phyloP scores from a whole-genome alignment of 768 basidiomycete genomes.

The Rhodotorula diobovata region DNA sequence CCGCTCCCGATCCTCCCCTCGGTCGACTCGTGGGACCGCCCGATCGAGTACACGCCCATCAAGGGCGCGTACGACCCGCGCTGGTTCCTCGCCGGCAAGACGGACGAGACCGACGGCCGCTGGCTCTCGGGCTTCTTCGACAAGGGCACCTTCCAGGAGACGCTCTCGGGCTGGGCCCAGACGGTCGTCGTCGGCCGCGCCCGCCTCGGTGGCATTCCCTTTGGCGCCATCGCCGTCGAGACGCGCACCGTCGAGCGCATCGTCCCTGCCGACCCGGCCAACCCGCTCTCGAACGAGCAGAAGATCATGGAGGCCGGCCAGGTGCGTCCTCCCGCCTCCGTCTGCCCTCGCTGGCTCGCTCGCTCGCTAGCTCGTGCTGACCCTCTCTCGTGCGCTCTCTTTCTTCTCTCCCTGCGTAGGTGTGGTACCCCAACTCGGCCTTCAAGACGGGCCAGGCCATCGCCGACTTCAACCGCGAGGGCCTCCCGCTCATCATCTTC shows the following conservation, averaged over 20 bases:
- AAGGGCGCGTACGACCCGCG: constrained; percentile 94
- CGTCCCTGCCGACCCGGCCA: constrained; percentile 95
- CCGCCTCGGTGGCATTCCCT: constrained; percentile 91
- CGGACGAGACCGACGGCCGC: constrained; percentile 64
- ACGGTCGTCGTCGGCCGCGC: constrained; percentile 97
- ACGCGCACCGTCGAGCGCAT: constrained; percentile 94
- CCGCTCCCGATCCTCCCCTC: constrained; percentile 69
- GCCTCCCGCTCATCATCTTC: constrained; percentile 93
- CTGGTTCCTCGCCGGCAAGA: constrained; percentile 95
- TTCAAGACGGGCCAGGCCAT: constrained; percentile 99
- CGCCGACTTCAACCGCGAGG: constrained; percentile 97
- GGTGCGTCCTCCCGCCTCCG: constrained; percentile 18
- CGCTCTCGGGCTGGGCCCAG: constrained; percentile 97
- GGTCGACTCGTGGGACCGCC: constrained; percentile 80
- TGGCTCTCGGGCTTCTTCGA: constrained; percentile 94
- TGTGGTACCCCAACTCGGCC: constrained; percentile 99
- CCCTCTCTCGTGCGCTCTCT: no score
- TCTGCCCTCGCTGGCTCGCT: not conserved
- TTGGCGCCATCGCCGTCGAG: constrained; percentile 96
- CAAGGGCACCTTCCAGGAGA: constrained; percentile 96
- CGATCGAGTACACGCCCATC: constrained; percentile 80
- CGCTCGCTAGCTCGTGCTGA: not conserved
- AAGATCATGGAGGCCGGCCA: constrained; percentile 99
- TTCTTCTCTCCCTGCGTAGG: constrained; percentile 45
- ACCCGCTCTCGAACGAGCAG: constrained; percentile 91